Evolutionary conservation across 257 asterid species (phyloP), one percentile per base, ranked within the genome.

Genomic region (Eucommia ulmoides): DNA sequence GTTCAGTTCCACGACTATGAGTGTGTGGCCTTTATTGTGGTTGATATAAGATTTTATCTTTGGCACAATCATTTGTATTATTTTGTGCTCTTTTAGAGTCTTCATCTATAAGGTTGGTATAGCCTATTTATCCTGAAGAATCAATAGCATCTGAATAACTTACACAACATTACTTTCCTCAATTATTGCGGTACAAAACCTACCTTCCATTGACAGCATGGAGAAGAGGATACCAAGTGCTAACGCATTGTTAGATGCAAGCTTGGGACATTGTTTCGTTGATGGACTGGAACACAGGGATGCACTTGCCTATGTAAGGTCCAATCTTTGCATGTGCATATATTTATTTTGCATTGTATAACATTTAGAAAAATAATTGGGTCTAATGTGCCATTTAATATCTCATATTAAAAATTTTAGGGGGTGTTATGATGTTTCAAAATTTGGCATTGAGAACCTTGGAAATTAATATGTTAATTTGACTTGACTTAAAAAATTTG

Each of bases 191-290:
- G 76, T 74, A 77, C 96, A 84, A 84, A 67, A 80, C 60, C 78
- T 85, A 93, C 94, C 98, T 44, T 89, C 85, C 75, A 71, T 89
- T 53, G 93, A 85, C 68, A 89, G 80, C 77, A 80, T 89, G 96
- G 93, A 78, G 68, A 89, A 85, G 88, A 78, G 98, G 75, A 78
- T 80, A 65, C 94, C 71, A 65, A 77, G 64, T 58, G 98, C 93
- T 60, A 79, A 83, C 75, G 62, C 60, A 58, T 72, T 82, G 50
- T 70, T 89, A 49, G 88, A 85, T 66, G 71, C 96, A 29, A 80
- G 94, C 74, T 66, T 89, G 75, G 84, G 93, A 41, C 83, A 74
- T 71, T 85, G 94, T 65, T 82, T 89, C 65, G 73, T 71, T 8
- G 94, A 82, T 73, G 98, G 91, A 16, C 79, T 85, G 75, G 88